Base-by-base conservation (phyloP, 2,329 filamentous ascomycete species). In the Phialophora expanda region DNA sequence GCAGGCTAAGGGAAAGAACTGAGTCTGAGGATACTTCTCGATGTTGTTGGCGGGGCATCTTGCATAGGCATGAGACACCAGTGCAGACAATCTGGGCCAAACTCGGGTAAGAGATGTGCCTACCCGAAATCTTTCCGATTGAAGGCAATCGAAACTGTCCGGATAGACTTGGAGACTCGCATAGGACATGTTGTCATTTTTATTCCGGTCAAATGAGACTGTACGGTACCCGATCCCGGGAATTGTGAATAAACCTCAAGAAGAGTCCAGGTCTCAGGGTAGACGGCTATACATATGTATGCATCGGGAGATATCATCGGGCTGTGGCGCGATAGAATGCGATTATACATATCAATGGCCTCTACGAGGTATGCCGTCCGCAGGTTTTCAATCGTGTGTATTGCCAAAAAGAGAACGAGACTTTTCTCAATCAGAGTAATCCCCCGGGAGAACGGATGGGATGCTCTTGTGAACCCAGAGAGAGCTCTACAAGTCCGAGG, bases 1-100 rank as follows among this genome's bases (percentile, higher is more conserved):
- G 60, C 86, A 88, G 74, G 84, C 86, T 68, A 80, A 81, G 74
- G 51, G 59, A 34, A 55, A 62, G 34, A 41, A 57, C 17, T 57
- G 34, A 57, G 24, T 38, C 12, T 8, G 17, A 30, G 6, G 22
- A 32, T 14, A 17, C 0, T 8, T 20, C 2, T 30, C 6, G 48
- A 24, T 26, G 20, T 2, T 24, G 11, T 53, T n/a, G 48, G 9
- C 11, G 14, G 7, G 22, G 53, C 28, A 55, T 20, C 12, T 30
- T 55, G 53, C 24, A 34, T n/a, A 22, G 1, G 9, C 7, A n/a
- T 44, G 14, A 44, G 38, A 44, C 38, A n/a, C 17, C 6, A n/a
- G 8, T 44, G 17, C 38, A 8, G 17, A n/a, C 2, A 8, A 41
- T 17, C 34, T 41, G 34, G 34, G 34, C 34, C 1, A 17, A 17